Conservation (phyloP, 352 stramenopile species). For the Phytopythium boreale region DNA sequence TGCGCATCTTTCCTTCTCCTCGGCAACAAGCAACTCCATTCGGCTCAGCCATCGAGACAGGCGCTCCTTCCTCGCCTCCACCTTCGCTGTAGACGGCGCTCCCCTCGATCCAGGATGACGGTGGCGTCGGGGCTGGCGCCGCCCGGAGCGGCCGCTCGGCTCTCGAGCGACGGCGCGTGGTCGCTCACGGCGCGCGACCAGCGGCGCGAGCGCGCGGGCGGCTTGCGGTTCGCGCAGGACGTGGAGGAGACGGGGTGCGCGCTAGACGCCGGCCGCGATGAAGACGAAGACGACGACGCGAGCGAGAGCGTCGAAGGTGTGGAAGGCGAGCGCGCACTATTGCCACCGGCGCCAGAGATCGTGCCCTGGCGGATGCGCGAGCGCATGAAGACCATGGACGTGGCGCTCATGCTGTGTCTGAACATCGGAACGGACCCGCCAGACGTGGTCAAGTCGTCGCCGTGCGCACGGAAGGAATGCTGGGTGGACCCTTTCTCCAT, state of each 20-base stretch:
- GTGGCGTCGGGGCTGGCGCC: not conserved
- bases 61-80: not conserved
- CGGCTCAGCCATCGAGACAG: not conserved
- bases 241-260: conserved; percentile 17
- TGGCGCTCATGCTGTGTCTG: conserved; percentile 96
- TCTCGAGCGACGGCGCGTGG: conserved; percentile 7
- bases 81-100: too few species aligned
- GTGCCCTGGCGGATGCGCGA: conserved; percentile 85
- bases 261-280: conserved; percentile 9
- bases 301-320: not conserved
- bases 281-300: conserved; percentile 12
- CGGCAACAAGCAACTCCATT: not conserved
- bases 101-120: not conserved
- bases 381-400: conserved; percentile 90
- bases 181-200: conserved; percentile 7
- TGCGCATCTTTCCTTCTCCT: not conserved
- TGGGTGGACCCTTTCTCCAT: conserved; percentile 98
- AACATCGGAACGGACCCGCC: conserved; percentile 98
- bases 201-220: conserved; percentile 33
- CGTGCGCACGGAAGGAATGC: conserved; percentile 96
- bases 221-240: conserved; percentile 62
- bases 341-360: conserved; percentile 36
- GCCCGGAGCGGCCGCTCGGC: conserved; percentile 1
- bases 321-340: not conserved
- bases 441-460: conserved; percentile 95